phyloP scores from a whole-genome alignment of 257 asterid species.

The Nicotiana noctiflora region DNA sequence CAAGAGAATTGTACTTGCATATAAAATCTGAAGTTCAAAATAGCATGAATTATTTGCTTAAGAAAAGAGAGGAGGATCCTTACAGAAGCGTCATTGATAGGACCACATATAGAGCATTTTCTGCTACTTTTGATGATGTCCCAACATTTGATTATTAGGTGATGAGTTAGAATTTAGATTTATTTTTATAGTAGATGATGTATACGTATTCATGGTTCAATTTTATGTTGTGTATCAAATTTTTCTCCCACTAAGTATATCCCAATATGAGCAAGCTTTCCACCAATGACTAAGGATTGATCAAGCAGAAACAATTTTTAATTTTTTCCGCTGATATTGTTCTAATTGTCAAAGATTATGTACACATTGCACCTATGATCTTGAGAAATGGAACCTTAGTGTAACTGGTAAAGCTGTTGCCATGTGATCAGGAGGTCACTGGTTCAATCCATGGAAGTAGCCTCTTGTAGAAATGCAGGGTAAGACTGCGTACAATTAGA shows the following conservation, averaged over 20 bases:
- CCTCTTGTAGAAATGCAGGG: too few species aligned
- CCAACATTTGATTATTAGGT: slow-evolving; percentile 51
- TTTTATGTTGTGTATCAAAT: not conserved
- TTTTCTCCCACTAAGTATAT: not conserved
- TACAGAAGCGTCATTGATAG: slow-evolving; percentile 62
- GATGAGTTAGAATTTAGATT: not conserved
- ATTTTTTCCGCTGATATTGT: too few species aligned
- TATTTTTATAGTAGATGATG: not conserved
- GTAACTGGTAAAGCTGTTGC: too few species aligned
- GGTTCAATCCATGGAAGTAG: too few species aligned
- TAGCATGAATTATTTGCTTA: slow-evolving; percentile 51
- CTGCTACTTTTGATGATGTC: slow-evolving; percentile 47
- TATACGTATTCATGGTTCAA: not conserved
- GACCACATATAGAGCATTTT: slow-evolving; percentile 41
- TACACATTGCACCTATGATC: too few species aligned
- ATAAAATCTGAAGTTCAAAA: slow-evolving; percentile 61
- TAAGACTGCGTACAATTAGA: too few species aligned
- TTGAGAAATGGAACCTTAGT: too few species aligned
- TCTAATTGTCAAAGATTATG: too few species aligned
- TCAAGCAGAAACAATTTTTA: not conserved
- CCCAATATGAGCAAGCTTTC: not conserved
- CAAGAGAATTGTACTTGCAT: slow-evolving; percentile 55
- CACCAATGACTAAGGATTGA: not conserved
- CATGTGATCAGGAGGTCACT: too few species aligned
- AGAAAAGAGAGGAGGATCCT: slow-evolving; percentile 79